Conservation (phyloP, 2,329 filamentous ascomycete genomes). For the Pyricularia pennisetigena region DNA sequence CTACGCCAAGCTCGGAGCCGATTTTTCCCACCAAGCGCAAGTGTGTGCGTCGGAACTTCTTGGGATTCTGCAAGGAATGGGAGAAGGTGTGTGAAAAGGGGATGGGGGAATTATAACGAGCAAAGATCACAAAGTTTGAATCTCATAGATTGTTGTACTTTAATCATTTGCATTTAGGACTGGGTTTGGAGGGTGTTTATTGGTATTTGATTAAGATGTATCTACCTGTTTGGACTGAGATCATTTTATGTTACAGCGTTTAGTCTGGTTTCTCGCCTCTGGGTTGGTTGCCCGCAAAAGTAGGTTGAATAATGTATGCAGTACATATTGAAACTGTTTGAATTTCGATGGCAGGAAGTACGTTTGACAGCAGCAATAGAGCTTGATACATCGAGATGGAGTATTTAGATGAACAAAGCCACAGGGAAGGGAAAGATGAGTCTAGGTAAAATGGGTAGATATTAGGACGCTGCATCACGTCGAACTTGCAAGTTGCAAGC, state of each 20-base stretch:
- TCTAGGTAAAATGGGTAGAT: too few relatives aligned
- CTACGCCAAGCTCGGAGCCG: constrained; percentile 10
- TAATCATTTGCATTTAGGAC: not conserved
- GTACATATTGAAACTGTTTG: too few relatives aligned
- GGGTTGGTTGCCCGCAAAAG: not conserved
- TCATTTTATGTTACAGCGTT: not conserved
- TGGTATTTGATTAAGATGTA: not conserved
- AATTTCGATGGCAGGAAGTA: too few relatives aligned
- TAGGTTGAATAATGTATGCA: not conserved
- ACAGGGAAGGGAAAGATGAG: too few relatives aligned
- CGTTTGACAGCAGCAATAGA: too few relatives aligned
- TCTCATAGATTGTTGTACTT: not conserved
- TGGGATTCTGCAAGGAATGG: constrained; percentile 31
- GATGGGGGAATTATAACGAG: constrained; percentile 2
- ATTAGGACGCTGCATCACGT: too few relatives aligned
- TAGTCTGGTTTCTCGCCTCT: not conserved
- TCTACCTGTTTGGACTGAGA: not conserved
- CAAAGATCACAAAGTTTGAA: not conserved
- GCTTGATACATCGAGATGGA: too few relatives aligned
- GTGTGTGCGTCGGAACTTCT: constrained; percentile 28
- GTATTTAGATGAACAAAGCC: too few relatives aligned
- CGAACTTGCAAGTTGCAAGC: not conserved
- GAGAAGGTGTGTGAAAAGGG: constrained; percentile 14
- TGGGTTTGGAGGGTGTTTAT: not conserved
- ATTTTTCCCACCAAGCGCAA: constrained; percentile 15